phyloP scores from a whole-genome alignment of 139 green algal genomes.

The Limnomonas spitsbergensis region DNA sequence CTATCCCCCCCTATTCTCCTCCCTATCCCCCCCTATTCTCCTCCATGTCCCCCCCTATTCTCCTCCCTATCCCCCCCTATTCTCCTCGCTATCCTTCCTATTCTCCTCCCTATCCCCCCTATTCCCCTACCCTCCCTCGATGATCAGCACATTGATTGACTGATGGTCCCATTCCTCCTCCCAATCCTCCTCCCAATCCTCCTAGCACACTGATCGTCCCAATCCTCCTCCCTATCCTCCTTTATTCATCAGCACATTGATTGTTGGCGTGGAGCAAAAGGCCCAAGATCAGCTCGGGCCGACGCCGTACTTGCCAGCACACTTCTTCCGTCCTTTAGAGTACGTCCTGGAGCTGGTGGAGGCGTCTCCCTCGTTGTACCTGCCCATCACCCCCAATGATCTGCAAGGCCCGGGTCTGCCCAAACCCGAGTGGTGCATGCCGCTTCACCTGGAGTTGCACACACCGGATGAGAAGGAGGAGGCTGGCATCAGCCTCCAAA shows the following conservation, averaged over 20 bases:
- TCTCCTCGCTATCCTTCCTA: neutral
- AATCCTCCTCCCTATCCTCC: neutral
- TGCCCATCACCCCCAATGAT: neutral
- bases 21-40: too few species aligned
- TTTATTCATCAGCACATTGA: neutral
- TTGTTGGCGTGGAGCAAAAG: neutral
- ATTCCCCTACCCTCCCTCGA: neutral
- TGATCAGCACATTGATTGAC: neutral
- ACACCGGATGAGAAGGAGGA: too few species aligned
- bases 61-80: neutral
- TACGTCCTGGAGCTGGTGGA: slow-evolving; percentile 3
- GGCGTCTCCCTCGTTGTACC: neutral
- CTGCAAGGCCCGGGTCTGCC: neutral
- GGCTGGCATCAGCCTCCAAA: too few species aligned
- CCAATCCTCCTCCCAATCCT: neutral
- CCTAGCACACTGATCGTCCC: neutral
- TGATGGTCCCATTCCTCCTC: neutral
- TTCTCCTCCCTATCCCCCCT: neutral
- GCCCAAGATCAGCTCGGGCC: neutral
- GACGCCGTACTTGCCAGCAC: neutral
- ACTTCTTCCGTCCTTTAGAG: slow-evolving; percentile 15
- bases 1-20: too few species aligned
- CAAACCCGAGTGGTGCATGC: neutral
- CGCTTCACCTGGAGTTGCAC: neutral
- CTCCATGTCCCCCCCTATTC: too few species aligned